Evolutionary conservation across 257 asterid genomes (phyloP).

Genomic region (Agastache rugosa): DNA sequence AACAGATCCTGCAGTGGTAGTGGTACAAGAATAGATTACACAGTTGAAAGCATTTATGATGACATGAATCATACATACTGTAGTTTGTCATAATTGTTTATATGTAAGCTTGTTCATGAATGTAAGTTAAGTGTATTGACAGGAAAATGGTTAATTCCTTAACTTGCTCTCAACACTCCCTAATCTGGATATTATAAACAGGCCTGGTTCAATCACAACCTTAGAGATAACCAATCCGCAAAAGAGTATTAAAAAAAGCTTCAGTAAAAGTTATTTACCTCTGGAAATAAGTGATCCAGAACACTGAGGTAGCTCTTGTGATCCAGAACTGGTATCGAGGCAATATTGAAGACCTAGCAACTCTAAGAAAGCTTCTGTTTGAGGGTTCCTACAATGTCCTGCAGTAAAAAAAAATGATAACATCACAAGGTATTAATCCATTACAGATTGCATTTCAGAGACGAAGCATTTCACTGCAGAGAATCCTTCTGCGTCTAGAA

Average conservation of each 20-base stretch:
- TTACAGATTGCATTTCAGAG: background rate
- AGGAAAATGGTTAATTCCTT: background rate
- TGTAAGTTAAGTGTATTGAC: background rate
- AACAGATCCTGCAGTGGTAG: constrained; percentile 48
- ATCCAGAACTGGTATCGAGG: constrained; percentile 54
- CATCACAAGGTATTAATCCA: constrained; percentile 22
- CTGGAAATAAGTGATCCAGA: constrained; percentile 45
- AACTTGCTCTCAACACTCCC: background rate
- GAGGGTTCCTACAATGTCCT: constrained; percentile 84
- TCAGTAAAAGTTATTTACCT: constrained; percentile 46
- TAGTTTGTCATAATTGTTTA: background rate
- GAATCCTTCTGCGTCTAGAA: background rate
- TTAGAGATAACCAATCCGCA: background rate
- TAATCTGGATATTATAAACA: background rate
- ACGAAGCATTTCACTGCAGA: background rate
- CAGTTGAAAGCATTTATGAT: background rate
- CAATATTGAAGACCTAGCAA: constrained; percentile 73
- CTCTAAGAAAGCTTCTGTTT: constrained; percentile 76
- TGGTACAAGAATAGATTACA: constrained; percentile 16
- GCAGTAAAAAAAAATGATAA: constrained; percentile 34
- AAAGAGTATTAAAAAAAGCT: background rate
- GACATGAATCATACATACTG: background rate
- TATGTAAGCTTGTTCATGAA: too few species aligned
- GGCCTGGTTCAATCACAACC: constrained; percentile 10
- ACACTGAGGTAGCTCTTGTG: constrained; percentile 42